phyloP scores from a whole-genome alignment of 352 stramenopile species.

The Phytophthora cactorum region DNA sequence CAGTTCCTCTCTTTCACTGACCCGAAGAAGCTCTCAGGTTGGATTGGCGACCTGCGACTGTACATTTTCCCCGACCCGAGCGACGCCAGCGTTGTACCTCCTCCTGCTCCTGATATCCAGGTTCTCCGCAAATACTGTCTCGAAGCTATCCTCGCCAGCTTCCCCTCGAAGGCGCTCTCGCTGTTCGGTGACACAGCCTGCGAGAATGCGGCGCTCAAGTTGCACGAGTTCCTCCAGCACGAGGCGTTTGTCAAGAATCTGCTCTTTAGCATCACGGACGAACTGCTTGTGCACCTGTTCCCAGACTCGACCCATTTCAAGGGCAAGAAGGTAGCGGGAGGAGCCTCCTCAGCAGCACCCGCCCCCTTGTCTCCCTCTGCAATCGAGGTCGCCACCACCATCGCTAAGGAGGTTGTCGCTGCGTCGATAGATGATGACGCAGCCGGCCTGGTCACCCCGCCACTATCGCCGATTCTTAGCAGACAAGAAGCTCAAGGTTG shows the following conservation, averaged over 20 bases:
- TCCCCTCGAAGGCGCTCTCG: conserved; percentile 74
- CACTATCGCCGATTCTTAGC: conserved; percentile 16
- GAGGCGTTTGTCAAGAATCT: conserved; percentile 90
- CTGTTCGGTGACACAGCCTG: conserved; percentile 81
- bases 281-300: conserved; percentile 81
- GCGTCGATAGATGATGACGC: conserved; percentile 34
- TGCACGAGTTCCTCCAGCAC: conserved; percentile 89
- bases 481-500: conserved; percentile 27
- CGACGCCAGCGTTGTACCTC: conserved; percentile 11
- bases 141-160: conserved; percentile 73
- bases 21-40: conserved; percentile 62
- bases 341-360: conserved; percentile 2
- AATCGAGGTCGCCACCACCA: conserved; percentile 30
- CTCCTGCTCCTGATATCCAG: conserved; percentile 51
- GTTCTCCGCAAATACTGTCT: conserved; percentile 66
- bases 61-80: conserved; percentile 67
- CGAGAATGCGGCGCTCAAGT: conserved; percentile 79
- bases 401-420: conserved; percentile 19
- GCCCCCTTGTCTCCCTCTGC: conserved; percentile 17
- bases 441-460: conserved; percentile 9
- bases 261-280: conserved; percentile 79
- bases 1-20: conserved; percentile 86
- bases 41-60: conserved; percentile 56
- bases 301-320: conserved; percentile 64
- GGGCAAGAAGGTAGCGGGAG: conserved; percentile 33